phyloP scores from a whole-genome alignment of 306 rosid species.

The Luffa aegyptiaca region DNA sequence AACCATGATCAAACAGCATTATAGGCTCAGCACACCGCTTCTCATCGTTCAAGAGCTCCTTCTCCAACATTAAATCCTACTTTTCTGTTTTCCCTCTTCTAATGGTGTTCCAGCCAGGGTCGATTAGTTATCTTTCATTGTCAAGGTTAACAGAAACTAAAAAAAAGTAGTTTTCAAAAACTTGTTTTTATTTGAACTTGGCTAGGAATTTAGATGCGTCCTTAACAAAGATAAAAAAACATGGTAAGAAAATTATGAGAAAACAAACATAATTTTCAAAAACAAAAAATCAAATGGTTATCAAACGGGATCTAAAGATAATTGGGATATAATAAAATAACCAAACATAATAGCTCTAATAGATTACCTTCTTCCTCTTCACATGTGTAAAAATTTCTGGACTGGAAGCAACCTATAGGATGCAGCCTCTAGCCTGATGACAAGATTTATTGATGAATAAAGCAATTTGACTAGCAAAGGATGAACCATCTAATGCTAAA shows the following conservation, averaged over 20 bases:
- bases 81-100: constrained; percentile 85
- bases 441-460: constrained; percentile 5
- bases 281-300: too few relatives aligned
- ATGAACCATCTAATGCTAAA: neutral
- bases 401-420: constrained; percentile 86
- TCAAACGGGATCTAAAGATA: neutral
- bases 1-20: constrained; percentile 34
- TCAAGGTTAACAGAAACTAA: constrained; percentile 21
- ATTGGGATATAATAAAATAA: neutral
- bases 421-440: constrained; percentile 85
- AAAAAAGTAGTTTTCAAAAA: too few relatives aligned
- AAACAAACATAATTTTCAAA: too few relatives aligned
- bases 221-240: neutral
- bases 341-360: neutral
- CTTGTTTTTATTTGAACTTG: too few relatives aligned
- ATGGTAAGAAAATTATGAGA: too few relatives aligned
- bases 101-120: constrained; percentile 89
- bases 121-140: constrained; percentile 69
- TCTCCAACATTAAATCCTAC: constrained; percentile 75
- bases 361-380: constrained; percentile 47
- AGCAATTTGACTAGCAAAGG: constrained; percentile 1
- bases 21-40: constrained; percentile 92
- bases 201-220: too few relatives aligned
- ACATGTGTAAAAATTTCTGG: constrained; percentile 92
- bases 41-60: constrained; percentile 66